phyloP scores from a whole-genome alignment of 2,329 filamentous ascomycete genomes.

The Lanzia echinophila region DNA sequence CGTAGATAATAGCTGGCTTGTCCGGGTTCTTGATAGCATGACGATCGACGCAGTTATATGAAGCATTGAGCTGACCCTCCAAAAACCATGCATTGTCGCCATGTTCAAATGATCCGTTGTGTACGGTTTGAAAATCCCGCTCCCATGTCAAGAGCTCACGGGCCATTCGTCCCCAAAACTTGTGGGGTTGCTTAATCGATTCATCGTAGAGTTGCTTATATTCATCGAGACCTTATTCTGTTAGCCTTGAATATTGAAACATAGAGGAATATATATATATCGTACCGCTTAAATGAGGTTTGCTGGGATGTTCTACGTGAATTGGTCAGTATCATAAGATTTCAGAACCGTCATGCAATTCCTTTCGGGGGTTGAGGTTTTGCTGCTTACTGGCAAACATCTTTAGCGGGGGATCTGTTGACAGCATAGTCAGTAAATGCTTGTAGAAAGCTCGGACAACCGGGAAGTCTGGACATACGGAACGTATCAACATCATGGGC shows the following conservation, averaged over 20 bases:
- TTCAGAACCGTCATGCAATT: not conserved
- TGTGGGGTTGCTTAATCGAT: conserved; percentile 81
- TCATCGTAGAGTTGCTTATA: conserved; percentile 67
- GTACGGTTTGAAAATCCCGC: conserved; percentile 84
- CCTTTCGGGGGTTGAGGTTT: not conserved
- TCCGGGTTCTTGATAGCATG: conserved; percentile 93
- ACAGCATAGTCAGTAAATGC: conserved; percentile 18
- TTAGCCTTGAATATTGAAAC: not conserved
- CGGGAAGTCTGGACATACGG: conserved; percentile 41
- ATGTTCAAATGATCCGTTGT: conserved; percentile 64
- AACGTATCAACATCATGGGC: conserved; percentile 71
- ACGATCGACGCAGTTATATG: conserved; percentile 94
- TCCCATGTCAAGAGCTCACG: conserved; percentile 88
- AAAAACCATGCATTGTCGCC: conserved; percentile 94
- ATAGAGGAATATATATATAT: conserved; percentile 15
- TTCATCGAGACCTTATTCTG: conserved; percentile 50
- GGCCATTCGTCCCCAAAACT: conserved; percentile 84
- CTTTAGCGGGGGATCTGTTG: conserved; percentile 54
- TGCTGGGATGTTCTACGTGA: conserved; percentile 57
- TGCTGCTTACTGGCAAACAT: conserved; percentile 58
- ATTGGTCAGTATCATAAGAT: conserved; percentile 26
- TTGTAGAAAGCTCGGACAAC: conserved; percentile 1
- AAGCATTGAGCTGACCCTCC: conserved; percentile 89
- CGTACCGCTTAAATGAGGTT: conserved; percentile 60
- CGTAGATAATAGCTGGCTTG: conserved; percentile 95